These are phyloP conservation scores for Mytilinidion resinicola DNA, from an alignment of 495 filamentous ascomycete genomes.

Conservation along the genomic window DNA sequence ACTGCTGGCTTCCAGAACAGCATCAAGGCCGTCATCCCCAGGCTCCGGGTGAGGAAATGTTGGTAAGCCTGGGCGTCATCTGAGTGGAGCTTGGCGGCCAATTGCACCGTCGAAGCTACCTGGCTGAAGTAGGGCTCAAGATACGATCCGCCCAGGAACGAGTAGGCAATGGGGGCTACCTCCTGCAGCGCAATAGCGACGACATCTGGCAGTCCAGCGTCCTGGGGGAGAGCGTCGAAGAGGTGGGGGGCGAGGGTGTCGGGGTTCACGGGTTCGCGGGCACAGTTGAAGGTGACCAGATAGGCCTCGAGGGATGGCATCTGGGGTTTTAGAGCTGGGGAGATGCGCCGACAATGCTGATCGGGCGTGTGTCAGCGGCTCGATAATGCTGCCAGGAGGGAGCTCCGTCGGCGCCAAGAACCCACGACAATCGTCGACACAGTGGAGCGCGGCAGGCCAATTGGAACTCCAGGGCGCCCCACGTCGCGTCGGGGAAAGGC, in stretches of 20 bases:
- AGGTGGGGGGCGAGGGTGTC: constrained; percentile 63
- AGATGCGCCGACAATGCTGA: neutral
- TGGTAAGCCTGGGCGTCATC: constrained; percentile 37
- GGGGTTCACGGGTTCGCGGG: constrained; percentile 55
- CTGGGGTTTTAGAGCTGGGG: neutral
- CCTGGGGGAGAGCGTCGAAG: constrained; percentile 55
- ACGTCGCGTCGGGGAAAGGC: too few relatives aligned
- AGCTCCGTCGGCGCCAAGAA: neutral
- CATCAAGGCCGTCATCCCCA: constrained; percentile 85
- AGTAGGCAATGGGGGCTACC: constrained; percentile 72
- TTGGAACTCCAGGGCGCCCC: too few relatives aligned
- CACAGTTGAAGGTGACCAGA: constrained; percentile 89
- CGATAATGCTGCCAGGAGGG: too few relatives aligned
- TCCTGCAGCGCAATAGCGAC: constrained; percentile 70
- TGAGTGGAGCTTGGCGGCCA: constrained; percentile 45
- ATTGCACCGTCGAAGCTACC: constrained; percentile 61
- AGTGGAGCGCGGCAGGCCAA: too few relatives aligned
- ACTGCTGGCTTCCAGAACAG: constrained; percentile 62
- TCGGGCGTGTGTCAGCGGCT: too few relatives aligned
- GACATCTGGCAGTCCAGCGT: constrained; percentile 33
- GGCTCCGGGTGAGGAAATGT: constrained; percentile 55
- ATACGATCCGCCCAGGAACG: constrained; percentile 80
- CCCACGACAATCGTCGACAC: neutral
- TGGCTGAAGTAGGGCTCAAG: constrained; percentile 68
- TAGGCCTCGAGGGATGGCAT: constrained; percentile 49